A percentile compares a stretch with the other conserved stretches of the same genome.
phyloP scores from a whole-genome alignment of 2,329 filamentous ascomycete species.

The Phyllosticta capitalensis region DNA sequence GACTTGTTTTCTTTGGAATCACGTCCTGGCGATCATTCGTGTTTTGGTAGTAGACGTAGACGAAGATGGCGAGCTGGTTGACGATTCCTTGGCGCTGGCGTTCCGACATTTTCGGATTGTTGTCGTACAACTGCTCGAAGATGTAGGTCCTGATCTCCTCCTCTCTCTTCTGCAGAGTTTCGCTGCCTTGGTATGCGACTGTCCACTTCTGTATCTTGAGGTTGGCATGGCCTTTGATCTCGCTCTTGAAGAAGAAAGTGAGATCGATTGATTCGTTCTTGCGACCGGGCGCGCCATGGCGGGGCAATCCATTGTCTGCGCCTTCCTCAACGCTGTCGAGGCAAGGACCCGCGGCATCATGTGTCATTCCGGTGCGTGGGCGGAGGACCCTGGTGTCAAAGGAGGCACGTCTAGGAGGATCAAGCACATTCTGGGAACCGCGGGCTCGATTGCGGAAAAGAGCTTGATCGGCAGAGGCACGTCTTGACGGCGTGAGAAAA shows the following conservation, averaged over 20 bases:
- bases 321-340: too few relatives aligned
- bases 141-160: not conserved
- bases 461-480: too few relatives aligned
- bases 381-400: too few relatives aligned
- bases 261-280: not conserved
- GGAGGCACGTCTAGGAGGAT: too few relatives aligned
- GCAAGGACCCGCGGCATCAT: too few relatives aligned
- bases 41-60: not conserved
- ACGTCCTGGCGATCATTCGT: not conserved
- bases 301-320: not conserved
- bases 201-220: not conserved
- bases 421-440: too few relatives aligned
- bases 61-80: not conserved
- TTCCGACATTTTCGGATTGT: not conserved
- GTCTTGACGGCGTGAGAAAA: not conserved
- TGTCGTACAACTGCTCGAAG: not conserved
- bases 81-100: not conserved
- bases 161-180: not conserved
- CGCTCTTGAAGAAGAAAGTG: not conserved
- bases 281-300: not conserved
- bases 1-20: not conserved
- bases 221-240: not conserved
- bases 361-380: too few relatives aligned
- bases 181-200: not conserved
- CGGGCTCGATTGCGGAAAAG: too few relatives aligned